Evolutionary conservation across 805 yeast genomes (phyloP).

Genomic region (Sungouiella blattae): DNA sequence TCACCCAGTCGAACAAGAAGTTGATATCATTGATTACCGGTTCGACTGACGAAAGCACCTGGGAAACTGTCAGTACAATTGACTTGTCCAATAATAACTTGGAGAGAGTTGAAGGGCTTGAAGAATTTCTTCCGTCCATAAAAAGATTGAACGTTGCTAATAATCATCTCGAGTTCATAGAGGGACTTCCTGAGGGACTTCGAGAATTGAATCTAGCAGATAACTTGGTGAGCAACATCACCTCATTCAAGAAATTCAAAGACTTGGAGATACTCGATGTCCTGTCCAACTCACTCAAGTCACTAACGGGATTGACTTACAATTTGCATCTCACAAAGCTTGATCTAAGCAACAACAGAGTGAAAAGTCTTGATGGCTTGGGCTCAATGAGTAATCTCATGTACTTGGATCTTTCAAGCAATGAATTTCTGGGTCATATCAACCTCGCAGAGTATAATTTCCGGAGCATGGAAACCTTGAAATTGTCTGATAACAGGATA

Average conservation of each 20-base stretch:
- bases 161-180: slow-evolving; percentile 41
- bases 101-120: slow-evolving; percentile 41
- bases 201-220: slow-evolving; percentile 36
- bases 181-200: slow-evolving; percentile 42
- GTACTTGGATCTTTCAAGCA: slow-evolving; percentile 39
- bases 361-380: slow-evolving; percentile 36
- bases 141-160: slow-evolving; percentile 35
- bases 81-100: slow-evolving; percentile 31
- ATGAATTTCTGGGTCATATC: slow-evolving; percentile 35
- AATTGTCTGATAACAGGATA: slow-evolving; percentile 42
- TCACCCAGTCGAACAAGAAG: slow-evolving; percentile 42
- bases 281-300: slow-evolving; percentile 33
- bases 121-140: slow-evolving; percentile 43
- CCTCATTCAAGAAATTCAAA: slow-evolving; percentile 37
- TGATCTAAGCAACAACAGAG: slow-evolving; percentile 32
- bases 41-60: slow-evolving; percentile 31
- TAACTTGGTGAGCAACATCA: slow-evolving; percentile 38
- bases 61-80: slow-evolving; percentile 42
- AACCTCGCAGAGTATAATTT: slow-evolving; percentile 34
- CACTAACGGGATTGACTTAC: slow-evolving; percentile 31
- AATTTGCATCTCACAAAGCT: slow-evolving; percentile 44
- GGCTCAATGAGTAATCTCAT: slow-evolving; percentile 36
- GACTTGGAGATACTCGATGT: slow-evolving; percentile 44
- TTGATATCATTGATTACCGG: slow-evolving; percentile 45
- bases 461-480: slow-evolving; percentile 41